Evolutionary conservation across 139 green algal genomes (phyloP), one percentile per base, ranked within the genome.

Genomic region (Chlamydomonas schloesseri): DNA sequence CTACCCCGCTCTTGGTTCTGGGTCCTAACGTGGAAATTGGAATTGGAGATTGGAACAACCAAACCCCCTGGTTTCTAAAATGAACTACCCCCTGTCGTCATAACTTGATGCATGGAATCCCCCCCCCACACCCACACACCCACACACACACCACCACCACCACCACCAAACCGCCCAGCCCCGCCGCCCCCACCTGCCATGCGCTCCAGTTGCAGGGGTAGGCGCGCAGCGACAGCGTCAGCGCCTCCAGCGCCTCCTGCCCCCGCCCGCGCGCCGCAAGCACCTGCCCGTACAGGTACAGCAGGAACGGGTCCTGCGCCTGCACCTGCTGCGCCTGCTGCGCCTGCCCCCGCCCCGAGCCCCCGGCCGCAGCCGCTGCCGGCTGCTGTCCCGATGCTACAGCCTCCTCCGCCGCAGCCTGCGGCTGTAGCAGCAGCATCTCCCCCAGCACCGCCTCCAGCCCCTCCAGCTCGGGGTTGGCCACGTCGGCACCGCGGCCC

Each of bases 161-260:
- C n/a, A n/a, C n/a, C n/a, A n/a, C n/a, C n/a, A n/a, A n/a, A n/a
- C n/a, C n/a, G n/a, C n/a, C n/a, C n/a, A n/a, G n/a, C n/a, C n/a
- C n/a, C n/a, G n/a, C n/a, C n/a, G n/a, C n/a, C n/a, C 84, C 42
- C 65, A 95, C 94, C 94, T 94, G 92, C 97, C 97, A 99, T 2
- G 96, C 97, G 28, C 72, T 87, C 97, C 97, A 99, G 90, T 99
- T 97, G 90, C 93, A 97, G 17, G 97, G 97, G 80, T 93, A 99
- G 20, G 60, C 82, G 9, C 36, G 68, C 47, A 98, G 81, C 1
- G 94, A 94, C 36, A 47, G 11, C 46, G 89, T 47, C 74, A 95
- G 88, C 81, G 88, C 50, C 14, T 83, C 65, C 60, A 82, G 71
- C 9, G 91, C 93, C 75, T 92, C 90, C 4, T 55, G 76, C 55